Conservation (phyloP, 345 rosid genomes). For the Mallotus nudiflorus region DNA sequence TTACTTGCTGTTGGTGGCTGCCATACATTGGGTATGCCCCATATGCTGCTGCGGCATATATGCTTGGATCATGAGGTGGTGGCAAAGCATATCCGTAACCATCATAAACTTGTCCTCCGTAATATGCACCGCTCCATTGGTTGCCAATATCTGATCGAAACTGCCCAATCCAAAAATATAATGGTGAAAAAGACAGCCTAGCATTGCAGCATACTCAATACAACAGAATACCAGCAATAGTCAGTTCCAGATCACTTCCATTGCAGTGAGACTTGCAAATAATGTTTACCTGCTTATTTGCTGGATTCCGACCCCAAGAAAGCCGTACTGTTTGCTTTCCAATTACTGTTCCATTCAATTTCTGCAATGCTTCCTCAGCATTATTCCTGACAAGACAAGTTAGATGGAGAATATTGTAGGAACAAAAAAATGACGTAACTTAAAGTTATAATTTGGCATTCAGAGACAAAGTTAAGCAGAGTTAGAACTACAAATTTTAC, state of each 20-base stretch:
- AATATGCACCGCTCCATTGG: slow-evolving; percentile 79
- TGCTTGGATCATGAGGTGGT: slow-evolving; percentile 71
- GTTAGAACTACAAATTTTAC: slow-evolving; percentile 34
- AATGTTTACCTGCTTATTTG: slow-evolving; percentile 67
- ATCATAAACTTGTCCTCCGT: slow-evolving; percentile 73
- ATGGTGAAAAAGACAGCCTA: background rate
- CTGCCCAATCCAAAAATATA: slow-evolving; percentile 37
- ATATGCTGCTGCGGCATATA: slow-evolving; percentile 69
- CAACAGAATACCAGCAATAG: background rate
- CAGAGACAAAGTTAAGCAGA: background rate
- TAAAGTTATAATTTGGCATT: background rate
- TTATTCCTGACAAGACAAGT: slow-evolving; percentile 43
- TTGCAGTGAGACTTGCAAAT: background rate
- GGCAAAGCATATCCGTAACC: slow-evolving; percentile 82
- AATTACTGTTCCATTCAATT: slow-evolving; percentile 57
- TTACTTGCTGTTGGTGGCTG: slow-evolving; percentile 90
- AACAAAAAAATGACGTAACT: background rate
- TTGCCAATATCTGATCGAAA: slow-evolving; percentile 66
- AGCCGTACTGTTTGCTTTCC: slow-evolving; percentile 78
- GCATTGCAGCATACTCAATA: background rate
- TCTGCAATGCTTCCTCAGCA: slow-evolving; percentile 94
- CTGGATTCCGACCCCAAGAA: slow-evolving; percentile 86
- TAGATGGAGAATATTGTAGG: background rate
- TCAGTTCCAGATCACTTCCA: background rate
- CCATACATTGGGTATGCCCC: slow-evolving; percentile 79